phyloP scores from a whole-genome alignment of 148 eudicot species.

The Nyssa sinensis region DNA sequence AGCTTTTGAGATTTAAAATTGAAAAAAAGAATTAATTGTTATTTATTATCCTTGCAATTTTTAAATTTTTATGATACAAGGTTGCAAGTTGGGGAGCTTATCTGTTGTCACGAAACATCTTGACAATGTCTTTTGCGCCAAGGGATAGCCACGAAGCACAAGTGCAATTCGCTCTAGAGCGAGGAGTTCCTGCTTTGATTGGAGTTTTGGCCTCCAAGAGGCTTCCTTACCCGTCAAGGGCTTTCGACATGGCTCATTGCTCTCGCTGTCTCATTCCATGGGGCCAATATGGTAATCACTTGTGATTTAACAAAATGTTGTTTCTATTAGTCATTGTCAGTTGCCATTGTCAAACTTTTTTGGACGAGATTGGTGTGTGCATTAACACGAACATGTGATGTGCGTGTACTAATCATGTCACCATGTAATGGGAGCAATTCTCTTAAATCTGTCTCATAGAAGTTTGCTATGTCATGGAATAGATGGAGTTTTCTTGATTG shows the following conservation, averaged over 20 bases:
- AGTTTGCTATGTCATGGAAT: no score
- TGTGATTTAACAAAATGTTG: no score
- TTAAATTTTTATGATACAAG: slow-evolving; percentile 15
- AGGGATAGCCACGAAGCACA: slow-evolving; percentile 77
- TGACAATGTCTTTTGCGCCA: slow-evolving; percentile 81
- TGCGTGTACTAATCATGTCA: no score
- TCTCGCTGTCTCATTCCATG: slow-evolving; percentile 91
- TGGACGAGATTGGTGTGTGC: no score
- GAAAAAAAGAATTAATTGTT: no score
- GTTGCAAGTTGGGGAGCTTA: slow-evolving; percentile 89
- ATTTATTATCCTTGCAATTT: no score
- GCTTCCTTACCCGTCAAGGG: slow-evolving; percentile 79
- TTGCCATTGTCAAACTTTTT: no score
- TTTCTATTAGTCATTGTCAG: no score
- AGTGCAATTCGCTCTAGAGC: slow-evolving; percentile 75
- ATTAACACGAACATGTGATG: no score
- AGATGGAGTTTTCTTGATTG: slow-evolving; percentile 72
- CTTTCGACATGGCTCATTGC: slow-evolving; percentile 89
- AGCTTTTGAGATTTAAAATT: no score
- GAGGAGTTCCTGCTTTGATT: slow-evolving; percentile 75
- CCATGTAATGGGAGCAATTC: no score
- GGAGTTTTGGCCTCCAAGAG: slow-evolving; percentile 60
- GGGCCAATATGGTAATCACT: slow-evolving; percentile 57
- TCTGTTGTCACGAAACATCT: slow-evolving; percentile 52
- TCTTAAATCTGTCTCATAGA: no score